Evolutionary conservation across 148 eudicot genomes (phyloP).

Genomic region (Tetragonia tetragonoides): DNA sequence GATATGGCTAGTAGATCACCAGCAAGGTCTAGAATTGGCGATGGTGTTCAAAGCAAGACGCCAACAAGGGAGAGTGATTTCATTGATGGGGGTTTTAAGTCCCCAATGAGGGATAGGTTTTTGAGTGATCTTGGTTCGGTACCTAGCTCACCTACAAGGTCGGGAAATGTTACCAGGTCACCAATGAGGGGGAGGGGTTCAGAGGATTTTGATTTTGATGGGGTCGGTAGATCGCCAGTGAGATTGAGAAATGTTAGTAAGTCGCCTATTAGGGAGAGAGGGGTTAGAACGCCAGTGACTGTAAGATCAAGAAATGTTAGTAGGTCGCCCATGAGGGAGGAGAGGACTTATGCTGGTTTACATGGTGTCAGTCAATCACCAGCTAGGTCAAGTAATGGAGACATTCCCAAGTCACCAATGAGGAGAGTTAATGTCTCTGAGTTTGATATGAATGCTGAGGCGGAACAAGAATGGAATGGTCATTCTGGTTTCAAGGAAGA

Average conservation of each 20-base stretch:
- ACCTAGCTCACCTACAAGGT: slow-evolving; percentile 1
- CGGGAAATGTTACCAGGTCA: slow-evolving; percentile 21
- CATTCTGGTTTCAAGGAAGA: slow-evolving; percentile 16
- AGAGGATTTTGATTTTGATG: slow-evolving; percentile 17
- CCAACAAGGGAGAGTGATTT: slow-evolving; percentile 16
- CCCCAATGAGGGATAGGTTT: slow-evolving; percentile 28
- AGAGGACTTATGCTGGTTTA: neutral
- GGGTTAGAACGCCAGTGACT: slow-evolving; percentile 23
- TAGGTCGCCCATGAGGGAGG: slow-evolving; percentile 27
- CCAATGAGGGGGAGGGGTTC: slow-evolving; percentile 23
- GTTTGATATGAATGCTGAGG: slow-evolving; percentile 8
- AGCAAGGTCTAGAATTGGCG: slow-evolving; percentile 23
- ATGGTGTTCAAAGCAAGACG: slow-evolving; percentile 18
- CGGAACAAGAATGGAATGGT: slow-evolving; percentile 4
- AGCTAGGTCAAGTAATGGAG: slow-evolving; percentile 19
- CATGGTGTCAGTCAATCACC: slow-evolving; percentile 25
- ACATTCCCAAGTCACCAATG: slow-evolving; percentile 10
- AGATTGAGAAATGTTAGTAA: slow-evolving; percentile 25
- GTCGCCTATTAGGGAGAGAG: slow-evolving; percentile 27
- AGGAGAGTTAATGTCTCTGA: slow-evolving; percentile 16
- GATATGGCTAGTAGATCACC: slow-evolving; percentile 25
- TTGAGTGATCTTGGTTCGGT: slow-evolving; percentile 27
- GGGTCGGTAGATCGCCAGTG: slow-evolving; percentile 5
- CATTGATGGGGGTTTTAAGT: slow-evolving; percentile 27
- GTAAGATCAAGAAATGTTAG: slow-evolving; percentile 22